Evolutionary conservation across 2,329 filamentous ascomycete species (phyloP), one percentile per base, ranked within the genome.

Genomic region (Orbilia quercus): DNA sequence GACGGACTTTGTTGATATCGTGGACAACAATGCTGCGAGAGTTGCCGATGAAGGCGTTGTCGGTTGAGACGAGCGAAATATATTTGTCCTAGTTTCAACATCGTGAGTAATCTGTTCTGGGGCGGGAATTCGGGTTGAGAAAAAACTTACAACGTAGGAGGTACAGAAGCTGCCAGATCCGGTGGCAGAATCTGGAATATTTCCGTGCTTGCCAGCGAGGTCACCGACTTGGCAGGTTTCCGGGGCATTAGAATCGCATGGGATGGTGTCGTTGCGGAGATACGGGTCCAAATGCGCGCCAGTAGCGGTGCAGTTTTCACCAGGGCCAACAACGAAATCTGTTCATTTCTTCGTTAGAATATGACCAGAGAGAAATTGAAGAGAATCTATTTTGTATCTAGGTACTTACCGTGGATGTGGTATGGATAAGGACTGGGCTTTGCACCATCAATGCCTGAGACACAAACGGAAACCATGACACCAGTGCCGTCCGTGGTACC

Each of bases 211-310:
- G 79, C 91, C 91, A 77, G 86, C 86, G 64, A 92, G 83, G 79
- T 94, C 91, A 75, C 91, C 91, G 9, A 91, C 86, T 81, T 94
- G 87, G 82, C 91, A 95, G 7, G 86, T 88, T 74, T 85, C 80
- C 6, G 88, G 88, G 5, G 82, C 78, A 7, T 79, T 76, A 9
- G 81, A 38, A 78, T 91, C 83, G 81, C 91, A 94, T 3, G 84
- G 77, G 2, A 87, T 82, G 1, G 80, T 81, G 78, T 91, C 87
- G 75, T 87, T 87, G 55, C 89, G 88, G 54, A 83, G 79, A 79
- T 84, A 91, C 16, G 91, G 90, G 78, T 93, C 90, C 11, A 92
- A 84, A 78, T 94, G 91, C 1, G 83, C 86, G 2, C 86, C 82
- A 0, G 91, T 89, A 2, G 80, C 80, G 55, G 86, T 89, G 83